Evolutionary conservation across 139 green algal species (phyloP).

Genomic region (Tetradesmus lagerheimii): DNA sequence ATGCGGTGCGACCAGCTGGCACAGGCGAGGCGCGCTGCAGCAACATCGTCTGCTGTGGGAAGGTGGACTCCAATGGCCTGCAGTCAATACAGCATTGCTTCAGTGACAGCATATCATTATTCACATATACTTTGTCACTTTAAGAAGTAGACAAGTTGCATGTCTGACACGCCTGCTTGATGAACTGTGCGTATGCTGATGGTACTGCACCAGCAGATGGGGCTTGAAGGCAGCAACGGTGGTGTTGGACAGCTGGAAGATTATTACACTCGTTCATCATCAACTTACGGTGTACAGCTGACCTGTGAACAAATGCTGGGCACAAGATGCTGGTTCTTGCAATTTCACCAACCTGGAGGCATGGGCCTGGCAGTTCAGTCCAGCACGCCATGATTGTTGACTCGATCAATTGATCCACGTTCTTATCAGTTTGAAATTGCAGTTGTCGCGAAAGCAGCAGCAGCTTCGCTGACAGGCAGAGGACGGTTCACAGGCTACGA

Average conservation of each 20-base stretch:
- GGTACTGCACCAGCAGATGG: not conserved
- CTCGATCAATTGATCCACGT: too few relatives aligned
- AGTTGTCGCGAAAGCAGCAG: too few relatives aligned
- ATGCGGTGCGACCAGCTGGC: not conserved
- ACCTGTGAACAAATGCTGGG: not conserved
- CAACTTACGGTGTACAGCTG: too few relatives aligned
- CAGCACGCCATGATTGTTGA: not conserved
- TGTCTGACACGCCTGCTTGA: too few relatives aligned
- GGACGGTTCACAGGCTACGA: too few relatives aligned
- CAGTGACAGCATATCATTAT: not conserved
- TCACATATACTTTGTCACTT: too few relatives aligned
- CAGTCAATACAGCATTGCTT: not conserved
- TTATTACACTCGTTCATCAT: too few relatives aligned
- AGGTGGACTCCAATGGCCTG: not conserved
- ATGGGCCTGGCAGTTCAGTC: not conserved
- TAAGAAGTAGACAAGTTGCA: too few relatives aligned
- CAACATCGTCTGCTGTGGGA: not conserved
- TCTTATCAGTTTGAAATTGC: too few relatives aligned
- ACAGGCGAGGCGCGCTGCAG: not conserved
- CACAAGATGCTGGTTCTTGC: not conserved
- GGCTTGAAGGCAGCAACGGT: not conserved
- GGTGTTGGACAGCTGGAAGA: not conserved
- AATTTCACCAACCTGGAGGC: conserved; percentile 17
- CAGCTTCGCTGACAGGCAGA: too few relatives aligned
- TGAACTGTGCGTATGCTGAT: too few relatives aligned